These are phyloP conservation scores for Albizia julibrissin DNA, from an alignment of 306 rosid species.

Conservation along the genomic window DNA sequence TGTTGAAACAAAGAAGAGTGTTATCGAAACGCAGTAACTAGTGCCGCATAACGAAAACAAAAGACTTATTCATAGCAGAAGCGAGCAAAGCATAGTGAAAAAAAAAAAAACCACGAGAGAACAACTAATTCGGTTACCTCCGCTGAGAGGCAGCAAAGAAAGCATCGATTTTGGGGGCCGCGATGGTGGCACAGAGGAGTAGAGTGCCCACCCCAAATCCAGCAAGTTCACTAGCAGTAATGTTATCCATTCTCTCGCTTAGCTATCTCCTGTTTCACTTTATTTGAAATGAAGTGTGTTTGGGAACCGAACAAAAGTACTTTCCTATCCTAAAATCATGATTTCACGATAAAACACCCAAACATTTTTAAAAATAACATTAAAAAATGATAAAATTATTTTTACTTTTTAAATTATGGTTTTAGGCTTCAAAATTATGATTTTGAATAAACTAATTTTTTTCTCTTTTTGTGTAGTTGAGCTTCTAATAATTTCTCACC, in stretches of 20 bases:
- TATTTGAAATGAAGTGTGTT: too few species aligned
- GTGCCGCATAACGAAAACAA: not conserved
- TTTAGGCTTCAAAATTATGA: too few species aligned
- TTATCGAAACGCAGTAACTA: not conserved
- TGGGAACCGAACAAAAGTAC: too few species aligned
- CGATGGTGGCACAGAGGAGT: slow-evolving; percentile 77
- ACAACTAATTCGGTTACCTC: slow-evolving; percentile 42
- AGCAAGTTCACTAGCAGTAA: slow-evolving; percentile 85
- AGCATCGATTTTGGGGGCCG: slow-evolving; percentile 82
- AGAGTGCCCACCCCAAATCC: slow-evolving; percentile 81
- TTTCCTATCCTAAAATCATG: too few species aligned
- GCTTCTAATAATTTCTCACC: too few species aligned
- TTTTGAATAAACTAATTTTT: too few species aligned
- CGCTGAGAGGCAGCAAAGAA: slow-evolving; percentile 86
- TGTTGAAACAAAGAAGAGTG: not conserved
- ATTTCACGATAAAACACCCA: too few species aligned
- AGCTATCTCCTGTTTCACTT: not conserved
- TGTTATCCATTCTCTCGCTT: slow-evolving; percentile 41
- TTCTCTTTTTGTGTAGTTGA: too few species aligned
- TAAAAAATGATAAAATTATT: too few species aligned
- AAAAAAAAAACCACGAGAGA: not conserved
- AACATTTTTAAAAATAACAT: too few species aligned
- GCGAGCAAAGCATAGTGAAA: not conserved
- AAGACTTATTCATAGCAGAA: not conserved
- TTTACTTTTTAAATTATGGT: too few species aligned